Evolutionary conservation across 2,329 filamentous ascomycete genomes (phyloP).

Genomic region (Ophiostoma fasciatum): DNA sequence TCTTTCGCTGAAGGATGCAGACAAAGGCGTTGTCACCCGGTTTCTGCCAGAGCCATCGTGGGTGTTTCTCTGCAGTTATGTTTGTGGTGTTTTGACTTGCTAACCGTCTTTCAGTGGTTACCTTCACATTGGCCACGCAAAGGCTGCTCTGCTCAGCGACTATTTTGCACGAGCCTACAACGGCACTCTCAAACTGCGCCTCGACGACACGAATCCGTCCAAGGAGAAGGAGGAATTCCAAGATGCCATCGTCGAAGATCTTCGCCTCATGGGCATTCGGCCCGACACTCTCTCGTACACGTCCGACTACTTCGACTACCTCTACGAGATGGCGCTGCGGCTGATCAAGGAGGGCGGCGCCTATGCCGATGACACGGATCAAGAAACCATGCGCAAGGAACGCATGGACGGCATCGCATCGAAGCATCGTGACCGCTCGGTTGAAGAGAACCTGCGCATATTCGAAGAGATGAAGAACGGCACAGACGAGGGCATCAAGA

Average conservation of each 20-base stretch:
- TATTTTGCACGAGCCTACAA: constrained; percentile 95
- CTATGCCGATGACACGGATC: constrained; percentile 88
- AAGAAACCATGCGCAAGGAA: constrained; percentile 75
- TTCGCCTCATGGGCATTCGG: constrained; percentile 80
- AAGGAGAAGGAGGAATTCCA: constrained; percentile 97
- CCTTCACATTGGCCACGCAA: constrained; percentile 90
- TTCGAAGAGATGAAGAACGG: constrained; percentile 81
- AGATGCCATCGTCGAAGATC: constrained; percentile 83
- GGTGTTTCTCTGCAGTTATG: constrained; percentile 17
- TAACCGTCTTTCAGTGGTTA: constrained; percentile 39
- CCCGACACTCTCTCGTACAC: constrained; percentile 80
- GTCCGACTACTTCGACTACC: constrained; percentile 85
- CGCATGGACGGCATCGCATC: constrained; percentile 74
- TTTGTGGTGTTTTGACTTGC: constrained; percentile 10
- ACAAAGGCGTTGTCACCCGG: constrained; percentile 78
- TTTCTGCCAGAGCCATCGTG: constrained; percentile 90
- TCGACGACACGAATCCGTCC: constrained; percentile 93
- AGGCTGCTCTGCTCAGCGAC: constrained; percentile 59
- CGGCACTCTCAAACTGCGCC: constrained; percentile 77
- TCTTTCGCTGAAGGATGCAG: constrained; percentile 69
- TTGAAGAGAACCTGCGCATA: constrained; percentile 72
- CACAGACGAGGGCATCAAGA: constrained; percentile 60
- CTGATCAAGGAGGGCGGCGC: constrained; percentile 79
- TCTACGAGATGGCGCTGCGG: constrained; percentile 72
- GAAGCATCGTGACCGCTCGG: constrained; percentile 58